phyloP scores from a whole-genome alignment of 495 filamentous ascomycete species.

The Talaromyces trachyspermus region DNA sequence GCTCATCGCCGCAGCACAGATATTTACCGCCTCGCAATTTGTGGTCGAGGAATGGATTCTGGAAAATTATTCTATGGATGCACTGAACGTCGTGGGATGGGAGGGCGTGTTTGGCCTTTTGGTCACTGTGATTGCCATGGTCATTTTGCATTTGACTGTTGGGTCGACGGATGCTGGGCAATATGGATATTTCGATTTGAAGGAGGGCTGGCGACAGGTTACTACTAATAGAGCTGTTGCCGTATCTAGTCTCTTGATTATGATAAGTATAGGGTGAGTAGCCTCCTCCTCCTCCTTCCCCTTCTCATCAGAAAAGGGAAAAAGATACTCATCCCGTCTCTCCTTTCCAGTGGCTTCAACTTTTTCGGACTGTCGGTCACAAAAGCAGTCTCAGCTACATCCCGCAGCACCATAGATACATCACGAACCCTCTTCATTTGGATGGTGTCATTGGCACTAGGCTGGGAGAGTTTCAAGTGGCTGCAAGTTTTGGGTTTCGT shows the following conservation, averaged over 20 bases:
- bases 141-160: constrained; percentile 67
- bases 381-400: constrained; percentile 77
- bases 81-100: constrained; percentile 89
- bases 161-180: constrained; percentile 66
- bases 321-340: constrained; percentile 9
- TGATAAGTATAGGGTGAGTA: constrained; percentile 91
- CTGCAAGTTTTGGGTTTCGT: constrained; percentile 85
- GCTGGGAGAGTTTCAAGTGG: constrained; percentile 98
- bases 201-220: constrained; percentile 76
- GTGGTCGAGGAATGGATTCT: constrained; percentile 93
- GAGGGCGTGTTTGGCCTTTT: constrained; percentile 87
- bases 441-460: constrained; percentile 85
- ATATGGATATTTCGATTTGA: constrained; percentile 82
- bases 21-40: constrained; percentile 94
- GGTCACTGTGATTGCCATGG: constrained; percentile 74
- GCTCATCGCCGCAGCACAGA: constrained; percentile 86
- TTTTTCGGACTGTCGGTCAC: constrained; percentile 96
- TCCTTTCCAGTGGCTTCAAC: constrained; percentile 73
- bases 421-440: constrained; percentile 98
- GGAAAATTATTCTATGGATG: constrained; percentile 81
- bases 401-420: constrained; percentile 92
- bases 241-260: constrained; percentile 74
- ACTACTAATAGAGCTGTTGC: constrained; percentile 59
- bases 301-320: background rate
- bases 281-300: background rate